These are phyloP conservation scores for Phytophthora pluvialis DNA, from an alignment of 352 stramenopile species.

Conservation along the genomic window DNA sequence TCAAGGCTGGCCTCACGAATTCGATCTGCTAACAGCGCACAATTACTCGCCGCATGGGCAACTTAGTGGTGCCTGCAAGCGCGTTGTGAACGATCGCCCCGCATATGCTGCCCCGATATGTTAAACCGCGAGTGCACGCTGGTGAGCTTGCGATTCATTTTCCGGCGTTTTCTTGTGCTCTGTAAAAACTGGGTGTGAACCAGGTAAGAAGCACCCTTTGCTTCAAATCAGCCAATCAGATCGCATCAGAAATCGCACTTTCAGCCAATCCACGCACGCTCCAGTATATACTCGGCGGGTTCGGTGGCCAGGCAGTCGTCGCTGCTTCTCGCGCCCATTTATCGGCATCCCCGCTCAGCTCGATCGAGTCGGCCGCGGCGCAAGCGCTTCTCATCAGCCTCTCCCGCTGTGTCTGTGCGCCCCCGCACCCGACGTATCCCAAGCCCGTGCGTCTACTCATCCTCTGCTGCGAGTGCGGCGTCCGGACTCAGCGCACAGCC, in stretches of 20 bases:
- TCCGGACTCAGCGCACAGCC: slow-evolving; percentile 11
- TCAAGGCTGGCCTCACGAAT: too few species aligned
- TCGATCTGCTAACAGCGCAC: too few species aligned
- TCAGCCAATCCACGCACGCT: slow-evolving; percentile 32
- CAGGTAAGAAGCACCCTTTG: slow-evolving; percentile 10
- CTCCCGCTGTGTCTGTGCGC: slow-evolving; percentile 20
- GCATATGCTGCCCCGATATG: slow-evolving; percentile 22
- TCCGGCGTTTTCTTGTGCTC: not conserved
- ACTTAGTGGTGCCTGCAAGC: not conserved
- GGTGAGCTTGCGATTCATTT: slow-evolving; percentile 9
- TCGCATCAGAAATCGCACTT: slow-evolving; percentile 10
- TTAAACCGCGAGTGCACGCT: slow-evolving; percentile 13
- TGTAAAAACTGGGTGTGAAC: slow-evolving; percentile 23
- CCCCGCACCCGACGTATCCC: not conserved
- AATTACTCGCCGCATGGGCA: too few species aligned
- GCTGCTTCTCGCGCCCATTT: slow-evolving; percentile 31
- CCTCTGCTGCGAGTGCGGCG: slow-evolving; percentile 3
- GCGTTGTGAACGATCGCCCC: slow-evolving; percentile 14
- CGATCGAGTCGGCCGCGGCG: slow-evolving; percentile 5
- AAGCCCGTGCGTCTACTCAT: slow-evolving; percentile 1
- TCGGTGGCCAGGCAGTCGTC: slow-evolving; percentile 30
- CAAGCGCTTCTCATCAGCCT: slow-evolving; percentile 21
- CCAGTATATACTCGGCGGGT: slow-evolving; percentile 13
- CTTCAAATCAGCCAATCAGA: slow-evolving; percentile 32
- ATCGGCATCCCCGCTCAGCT: slow-evolving; percentile 20